phyloP scores from a whole-genome alignment of 768 basidiomycete species.

The Boletus reticulatus region DNA sequence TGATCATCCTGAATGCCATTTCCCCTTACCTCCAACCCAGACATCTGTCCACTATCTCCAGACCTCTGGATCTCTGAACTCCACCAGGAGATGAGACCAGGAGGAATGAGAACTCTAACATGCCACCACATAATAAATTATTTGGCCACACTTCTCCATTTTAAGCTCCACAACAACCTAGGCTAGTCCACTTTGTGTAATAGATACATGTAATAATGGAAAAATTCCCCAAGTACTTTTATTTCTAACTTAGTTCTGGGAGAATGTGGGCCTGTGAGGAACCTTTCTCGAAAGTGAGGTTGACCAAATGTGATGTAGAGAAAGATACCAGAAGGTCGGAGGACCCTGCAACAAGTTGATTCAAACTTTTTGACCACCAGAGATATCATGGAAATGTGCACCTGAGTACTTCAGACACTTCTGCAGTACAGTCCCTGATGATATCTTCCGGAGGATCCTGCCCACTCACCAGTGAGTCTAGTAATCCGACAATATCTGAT shows the following conservation, averaged over 20 bases:
- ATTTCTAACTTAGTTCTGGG: conserved; percentile 62
- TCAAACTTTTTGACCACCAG: background rate
- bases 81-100: no score
- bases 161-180: no score
- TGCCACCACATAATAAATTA: no score
- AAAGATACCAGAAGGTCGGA: conserved; percentile 60
- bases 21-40: no score
- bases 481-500: background rate
- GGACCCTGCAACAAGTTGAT: conserved; percentile 43
- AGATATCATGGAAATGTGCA: conserved; percentile 15
- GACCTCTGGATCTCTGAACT: no score
- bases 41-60: no score
- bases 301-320: conserved; percentile 87
- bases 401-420: conserved; percentile 77
- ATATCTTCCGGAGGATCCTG: conserved; percentile 76
- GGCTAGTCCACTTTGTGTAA: conserved; percentile 38
- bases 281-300: conserved; percentile 80
- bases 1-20: no score
- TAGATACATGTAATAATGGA: conserved; percentile 83
- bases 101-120: no score
- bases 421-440: conserved; percentile 66
- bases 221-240: conserved; percentile 70
- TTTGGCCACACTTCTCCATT: no score
- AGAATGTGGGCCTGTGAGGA: conserved; percentile 44
- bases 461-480: background rate